phyloP scores from a whole-genome alignment of 2,329 filamentous ascomycete species.

The Ascochyta rabiei region DNA sequence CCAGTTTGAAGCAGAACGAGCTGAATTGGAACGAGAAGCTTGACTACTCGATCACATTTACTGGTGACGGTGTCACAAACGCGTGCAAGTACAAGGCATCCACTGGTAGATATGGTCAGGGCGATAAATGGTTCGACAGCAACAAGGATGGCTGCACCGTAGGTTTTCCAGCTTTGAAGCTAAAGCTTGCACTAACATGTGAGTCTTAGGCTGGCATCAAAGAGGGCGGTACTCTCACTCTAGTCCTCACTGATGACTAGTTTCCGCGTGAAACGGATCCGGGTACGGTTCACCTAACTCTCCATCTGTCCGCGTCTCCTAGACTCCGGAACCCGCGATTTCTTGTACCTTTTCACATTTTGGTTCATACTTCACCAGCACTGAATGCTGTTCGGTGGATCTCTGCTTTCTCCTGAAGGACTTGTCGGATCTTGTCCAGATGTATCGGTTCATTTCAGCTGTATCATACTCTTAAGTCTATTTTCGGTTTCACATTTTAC shows the following conservation, averaged over 20 bases:
- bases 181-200: not conserved
- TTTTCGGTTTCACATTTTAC: not conserved
- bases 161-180: constrained; percentile 49
- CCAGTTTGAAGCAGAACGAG: constrained; percentile 83
- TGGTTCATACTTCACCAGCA: constrained; percentile 33
- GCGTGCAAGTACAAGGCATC: constrained; percentile 66
- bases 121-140: constrained; percentile 50
- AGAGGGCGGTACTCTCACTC: constrained; percentile 30
- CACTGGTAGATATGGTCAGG: constrained; percentile 66
- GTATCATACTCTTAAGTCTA: not conserved
- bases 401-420: constrained; percentile 25
- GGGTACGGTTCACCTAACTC: not conserved
- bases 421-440: not conserved
- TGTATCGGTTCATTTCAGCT: not conserved
- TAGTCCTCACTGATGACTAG: constrained; percentile 39
- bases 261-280: not conserved
- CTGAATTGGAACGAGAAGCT: constrained; percentile 73
- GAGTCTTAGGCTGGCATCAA: constrained; percentile 28
- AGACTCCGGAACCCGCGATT: constrained; percentile 12
- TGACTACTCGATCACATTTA: constrained; percentile 79
- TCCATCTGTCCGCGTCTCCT: constrained; percentile 3
- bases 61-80: constrained; percentile 65
- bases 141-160: constrained; percentile 76
- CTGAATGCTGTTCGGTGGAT: constrained; percentile 19
- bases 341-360: constrained; percentile 11